phyloP scores from a whole-genome alignment of 108 stramenopile genomes.

The Pinguiococcus pyrenoidosus region DNA sequence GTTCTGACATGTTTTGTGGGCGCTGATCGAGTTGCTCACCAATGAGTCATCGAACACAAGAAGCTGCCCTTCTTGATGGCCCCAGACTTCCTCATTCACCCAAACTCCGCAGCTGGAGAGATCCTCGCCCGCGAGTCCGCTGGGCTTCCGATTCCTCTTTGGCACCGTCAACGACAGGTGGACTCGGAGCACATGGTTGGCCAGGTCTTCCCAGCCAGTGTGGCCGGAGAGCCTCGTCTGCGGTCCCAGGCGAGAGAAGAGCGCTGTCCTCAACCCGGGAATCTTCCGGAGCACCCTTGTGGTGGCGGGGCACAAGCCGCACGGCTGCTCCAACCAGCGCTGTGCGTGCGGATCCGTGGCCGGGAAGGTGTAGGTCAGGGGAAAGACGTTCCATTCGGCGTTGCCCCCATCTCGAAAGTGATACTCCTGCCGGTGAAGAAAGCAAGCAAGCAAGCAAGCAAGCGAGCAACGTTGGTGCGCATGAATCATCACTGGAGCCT shows the following conservation, averaged over 20 bases:
- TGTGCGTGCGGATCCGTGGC: conserved; percentile 48
- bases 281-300: conserved; percentile 26
- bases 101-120: conserved; percentile 65
- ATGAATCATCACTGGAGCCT: conserved; percentile 1
- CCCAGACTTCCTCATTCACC: conserved; percentile 83
- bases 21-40: conserved; percentile 60
- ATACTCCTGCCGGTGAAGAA: no score
- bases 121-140: neutral
- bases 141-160: no score
- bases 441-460: neutral
- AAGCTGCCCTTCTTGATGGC: conserved; percentile 56
- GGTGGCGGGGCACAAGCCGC: conserved; percentile 58
- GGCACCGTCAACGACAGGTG: conserved; percentile 80
- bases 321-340: conserved; percentile 59
- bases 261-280: conserved; percentile 63
- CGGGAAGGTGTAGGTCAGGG: conserved; percentile 82
- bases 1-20: no score
- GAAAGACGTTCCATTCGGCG: conserved; percentile 71
- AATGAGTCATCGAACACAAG: conserved; percentile 88
- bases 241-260: conserved; percentile 71
- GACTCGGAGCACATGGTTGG: conserved; percentile 81
- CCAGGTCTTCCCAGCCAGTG: conserved; percentile 87
- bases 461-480: neutral
- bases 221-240: conserved; percentile 71
- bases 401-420: conserved; percentile 44